Base-by-base conservation (phyloP, 495 filamentous ascomycete genomes). In the Penicillium cosmopolitanum region DNA sequence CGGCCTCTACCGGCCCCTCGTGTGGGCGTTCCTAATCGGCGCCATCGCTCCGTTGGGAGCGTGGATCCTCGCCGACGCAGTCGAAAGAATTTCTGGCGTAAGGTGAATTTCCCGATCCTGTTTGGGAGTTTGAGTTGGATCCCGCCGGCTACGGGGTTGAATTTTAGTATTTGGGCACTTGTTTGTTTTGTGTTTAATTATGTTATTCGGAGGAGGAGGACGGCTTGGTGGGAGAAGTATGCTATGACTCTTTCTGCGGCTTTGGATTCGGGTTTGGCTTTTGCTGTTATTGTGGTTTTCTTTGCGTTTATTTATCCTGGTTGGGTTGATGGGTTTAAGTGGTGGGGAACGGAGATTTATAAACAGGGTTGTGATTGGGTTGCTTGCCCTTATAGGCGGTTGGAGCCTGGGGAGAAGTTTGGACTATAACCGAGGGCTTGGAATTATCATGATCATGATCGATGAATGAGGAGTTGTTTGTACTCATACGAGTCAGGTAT, bases 171-270 rank as follows among this genome's bases (percentile, higher is more conserved):
- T 53, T 75, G 64, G 72, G 74, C 61, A 28, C 66, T 93, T 18
- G 89, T 94, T 15, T 94, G 90, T 73, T 92, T 86, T 59, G 57
- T 91, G 8, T 96, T 96, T 67, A 96, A 96, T 66, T 86, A 89
- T 62, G 67, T 87, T 42, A 84, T 96, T 56, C 81, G 85, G 63
- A 82, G 79, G 6, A 78, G 85, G n/a, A 85, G 82, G 13, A 72
- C 67, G 1, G 84, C 80, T 5, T 96, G 92, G 92, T 94, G 89
- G 90, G 84, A 84, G 2, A 94, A 96, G 71, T 96, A 96, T 71
- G 93, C 88, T 16, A 93, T 93, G 89, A 93, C 89, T 1, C 76
- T 96, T 31, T 88, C 84, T 36, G 92, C 92, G 1, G 92, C 89
- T 11, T 77, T 96, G 38, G 92, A 96, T 54, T 92, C 91, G 2